Percentiles rank a stretch among this genome's conserved stretches.
phyloP scores from a whole-genome alignment of 305 asterid genomes.

The Rubia peregrina region DNA sequence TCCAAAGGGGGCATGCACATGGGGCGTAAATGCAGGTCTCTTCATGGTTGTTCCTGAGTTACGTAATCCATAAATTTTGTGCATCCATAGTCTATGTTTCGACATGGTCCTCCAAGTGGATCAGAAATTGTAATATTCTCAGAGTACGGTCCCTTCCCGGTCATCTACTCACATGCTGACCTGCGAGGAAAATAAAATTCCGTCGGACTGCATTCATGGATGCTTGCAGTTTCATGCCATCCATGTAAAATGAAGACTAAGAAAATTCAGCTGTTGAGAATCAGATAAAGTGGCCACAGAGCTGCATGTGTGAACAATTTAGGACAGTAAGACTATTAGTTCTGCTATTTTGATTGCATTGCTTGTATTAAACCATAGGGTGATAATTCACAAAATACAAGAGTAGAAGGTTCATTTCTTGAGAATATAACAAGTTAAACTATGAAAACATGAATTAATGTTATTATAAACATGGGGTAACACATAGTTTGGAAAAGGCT shows the following conservation, averaged over 20 bases:
- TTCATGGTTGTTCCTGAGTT: slow-evolving; percentile 57
- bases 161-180: slow-evolving; percentile 39
- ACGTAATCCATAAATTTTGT: slow-evolving; percentile 40
- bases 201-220: slow-evolving; percentile 8
- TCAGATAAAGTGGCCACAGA: background rate
- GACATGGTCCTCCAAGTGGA: slow-evolving; percentile 57
- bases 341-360: background rate
- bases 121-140: slow-evolving; percentile 50
- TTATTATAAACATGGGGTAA: too few species aligned
- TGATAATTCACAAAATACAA: background rate
- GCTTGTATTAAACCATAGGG: background rate
- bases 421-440: too few species aligned
- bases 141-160: slow-evolving; percentile 37
- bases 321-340: background rate
- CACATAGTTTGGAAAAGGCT: too few species aligned
- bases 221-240: background rate
- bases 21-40: slow-evolving; percentile 54
- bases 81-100: slow-evolving; percentile 69
- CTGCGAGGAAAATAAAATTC: slow-evolving; percentile 33
- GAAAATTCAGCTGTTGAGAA: background rate
- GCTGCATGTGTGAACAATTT: background rate
- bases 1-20: slow-evolving; percentile 70
- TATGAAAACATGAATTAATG: too few species aligned
- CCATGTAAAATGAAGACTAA: background rate
- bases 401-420: background rate